These are phyloP conservation scores for Erigeron philadelphicus DNA, from an alignment of 140 eudicot species.

Conservation along the genomic window DNA sequence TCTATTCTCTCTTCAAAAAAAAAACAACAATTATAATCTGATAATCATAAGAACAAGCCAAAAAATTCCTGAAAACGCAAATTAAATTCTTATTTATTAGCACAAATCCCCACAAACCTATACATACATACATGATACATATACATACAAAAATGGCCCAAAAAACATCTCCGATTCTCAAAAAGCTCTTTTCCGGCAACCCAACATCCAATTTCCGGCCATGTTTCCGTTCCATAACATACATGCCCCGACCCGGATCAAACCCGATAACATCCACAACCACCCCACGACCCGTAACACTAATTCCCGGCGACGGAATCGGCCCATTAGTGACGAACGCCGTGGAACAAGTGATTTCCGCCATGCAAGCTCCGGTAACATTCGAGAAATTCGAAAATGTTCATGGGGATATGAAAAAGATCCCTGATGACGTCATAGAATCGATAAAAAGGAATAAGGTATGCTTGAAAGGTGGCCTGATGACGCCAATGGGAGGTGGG, in stretches of 20 bases:
- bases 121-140: background rate
- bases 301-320: slow-evolving; percentile 92
- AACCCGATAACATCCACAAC: slow-evolving; percentile 39
- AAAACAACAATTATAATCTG: too few species aligned
- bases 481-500: slow-evolving; percentile 79
- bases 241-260: slow-evolving; percentile 37
- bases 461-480: slow-evolving; percentile 71
- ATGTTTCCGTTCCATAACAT: slow-evolving; percentile 35
- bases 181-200: slow-evolving; percentile 21
- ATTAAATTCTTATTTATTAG: background rate
- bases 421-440: slow-evolving; percentile 58
- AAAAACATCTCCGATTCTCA: slow-evolving; percentile 12
- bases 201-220: slow-evolving; percentile 27
- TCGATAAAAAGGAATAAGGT: slow-evolving; percentile 71
- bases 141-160: slow-evolving; percentile 15
- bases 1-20: too few species aligned
- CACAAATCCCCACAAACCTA: slow-evolving; percentile 10
- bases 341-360: slow-evolving; percentile 68
- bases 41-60: too few species aligned
- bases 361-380: slow-evolving; percentile 51
- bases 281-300: slow-evolving; percentile 48
- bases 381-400: slow-evolving; percentile 45
- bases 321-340: slow-evolving; percentile 88
- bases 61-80: too few species aligned
- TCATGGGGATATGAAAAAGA: slow-evolving; percentile 43